phyloP scores from a whole-genome alignment of 2,329 filamentous ascomycete species.

The Paracoccidioides lutzii region DNA sequence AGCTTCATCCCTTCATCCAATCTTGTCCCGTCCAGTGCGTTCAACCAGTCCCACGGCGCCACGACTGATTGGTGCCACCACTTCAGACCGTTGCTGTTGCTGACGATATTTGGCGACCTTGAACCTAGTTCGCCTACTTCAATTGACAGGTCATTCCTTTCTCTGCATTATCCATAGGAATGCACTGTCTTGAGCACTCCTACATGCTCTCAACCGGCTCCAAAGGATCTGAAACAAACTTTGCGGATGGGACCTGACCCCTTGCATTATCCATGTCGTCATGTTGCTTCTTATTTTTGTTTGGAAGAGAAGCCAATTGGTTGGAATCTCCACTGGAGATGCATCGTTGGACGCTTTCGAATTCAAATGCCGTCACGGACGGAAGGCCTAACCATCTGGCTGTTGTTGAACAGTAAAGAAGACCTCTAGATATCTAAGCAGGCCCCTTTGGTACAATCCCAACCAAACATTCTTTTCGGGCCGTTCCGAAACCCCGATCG shows the following conservation, averaged over 20 bases:
- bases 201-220: neutral
- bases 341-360: neutral
- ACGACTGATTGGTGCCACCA: slow-evolving; percentile 2
- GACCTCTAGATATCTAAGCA: neutral
- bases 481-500: slow-evolving; percentile 4
- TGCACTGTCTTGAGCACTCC: neutral
- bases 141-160: neutral
- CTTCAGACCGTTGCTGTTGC: neutral
- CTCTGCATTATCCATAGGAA: neutral
- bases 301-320: neutral
- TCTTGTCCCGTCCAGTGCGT: neutral
- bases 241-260: neutral
- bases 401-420: neutral
- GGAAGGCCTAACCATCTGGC: neutral
- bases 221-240: neutral
- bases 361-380: neutral
- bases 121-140: neutral
- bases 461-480: slow-evolving; percentile 6
- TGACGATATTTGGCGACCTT: neutral
- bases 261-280: slow-evolving; percentile 1
- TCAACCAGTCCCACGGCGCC: neutral
- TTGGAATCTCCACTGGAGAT: neutral
- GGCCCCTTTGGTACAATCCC: neutral
- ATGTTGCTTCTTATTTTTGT: neutral
- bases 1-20: neutral